Base-by-base conservation (phyloP, 2,329 filamentous ascomycete genomes). In the Parafenestella ontariensis region DNA sequence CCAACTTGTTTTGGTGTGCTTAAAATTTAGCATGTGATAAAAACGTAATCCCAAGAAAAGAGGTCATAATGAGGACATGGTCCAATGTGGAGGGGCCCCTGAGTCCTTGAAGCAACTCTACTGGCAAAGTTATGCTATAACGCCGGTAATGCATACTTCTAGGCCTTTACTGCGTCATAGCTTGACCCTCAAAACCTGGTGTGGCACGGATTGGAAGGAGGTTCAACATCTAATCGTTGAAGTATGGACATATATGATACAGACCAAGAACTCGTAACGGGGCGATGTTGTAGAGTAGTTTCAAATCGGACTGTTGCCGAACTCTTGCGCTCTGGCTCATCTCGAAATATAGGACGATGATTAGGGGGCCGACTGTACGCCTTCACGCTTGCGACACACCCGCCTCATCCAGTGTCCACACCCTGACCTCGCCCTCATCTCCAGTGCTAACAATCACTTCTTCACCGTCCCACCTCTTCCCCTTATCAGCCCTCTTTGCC, bases 371-470 rank as follows among this genome's bases (percentile, higher is more conserved):
- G 24, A 9, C 9, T 5, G 24, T 26, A 26, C 5, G n/a, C 21
- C 34, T 24, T 52, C 42, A 52, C 26, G 36, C 49, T 37, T 42
- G 37, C 20, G 37, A 23, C 45, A 33, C 20, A 24, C 43, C 39
- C 41, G 39, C 45, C 48, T 68, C 66, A 15, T 74, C 70, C 51
- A 75, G 28, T 18, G 85, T 83, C 94, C 95, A 99, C 1, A 93
- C 87, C 69, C 89, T 89, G 24, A 97, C 89, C 47, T 89, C 82
- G 0, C 95, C 95, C 76, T 98, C 93, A 73, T 99, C 95, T 0
- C 94, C 95, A 0, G 93, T 96, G 15, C 90, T 95, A 18, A 98
- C 81, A 42, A 99, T 81, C 73, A 97, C 89, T 77, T 98, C 94
- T 66, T 96, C 91, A 21, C 76, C 81, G 1, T 84, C 82, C n/a